A percentile compares a stretch with the other conserved stretches of the same genome.
Conservation (phyloP, 2,329 filamentous ascomycete species). For the Talaromyces sp. region DNA sequence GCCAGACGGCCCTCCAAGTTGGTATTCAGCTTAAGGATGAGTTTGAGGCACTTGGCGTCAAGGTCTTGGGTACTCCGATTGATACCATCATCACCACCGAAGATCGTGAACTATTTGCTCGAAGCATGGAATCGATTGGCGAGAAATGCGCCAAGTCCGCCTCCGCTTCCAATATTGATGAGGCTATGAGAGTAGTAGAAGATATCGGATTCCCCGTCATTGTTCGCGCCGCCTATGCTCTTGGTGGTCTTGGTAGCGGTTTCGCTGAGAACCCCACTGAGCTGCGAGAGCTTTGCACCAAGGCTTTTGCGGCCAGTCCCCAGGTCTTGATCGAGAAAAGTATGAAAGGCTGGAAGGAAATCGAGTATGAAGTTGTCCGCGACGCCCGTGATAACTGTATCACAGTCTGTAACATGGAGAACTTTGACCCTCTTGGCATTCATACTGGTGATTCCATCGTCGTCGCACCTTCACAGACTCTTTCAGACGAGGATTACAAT, state of each 20-base stretch:
- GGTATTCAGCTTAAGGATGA: conserved; percentile 98
- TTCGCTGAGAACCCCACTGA: conserved; percentile 87
- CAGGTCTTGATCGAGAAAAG: conserved; percentile 95
- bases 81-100: conserved; percentile 98
- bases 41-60: conserved; percentile 85
- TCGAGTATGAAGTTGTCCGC: conserved; percentile 96
- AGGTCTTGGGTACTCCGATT: conserved; percentile 93
- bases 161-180: conserved; percentile 81
- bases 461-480: conserved; percentile 91
- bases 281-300: conserved; percentile 82
- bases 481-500: conserved; percentile 98
- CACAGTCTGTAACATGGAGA: conserved; percentile 99
- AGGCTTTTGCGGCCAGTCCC: conserved; percentile 90
- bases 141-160: conserved; percentile 98
- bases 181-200: conserved; percentile 83
- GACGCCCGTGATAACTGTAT: conserved; percentile 97
- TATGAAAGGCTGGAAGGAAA: conserved; percentile 99
- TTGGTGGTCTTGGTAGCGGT: conserved; percentile 90
- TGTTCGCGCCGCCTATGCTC: conserved; percentile 89
- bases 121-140: conserved; percentile 96
- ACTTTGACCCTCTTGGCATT: conserved; percentile 96
- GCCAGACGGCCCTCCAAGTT: conserved; percentile 92
- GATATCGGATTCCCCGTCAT: conserved; percentile 96
- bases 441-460: conserved; percentile 98
- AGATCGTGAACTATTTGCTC: conserved; percentile 93